Percentiles rank a stretch among this genome's conserved stretches.
These are phyloP conservation scores for Ceratobasidium sp. DNA, from an alignment of 1,284 basidiomycete genomes.

Conservation along the genomic window DNA sequence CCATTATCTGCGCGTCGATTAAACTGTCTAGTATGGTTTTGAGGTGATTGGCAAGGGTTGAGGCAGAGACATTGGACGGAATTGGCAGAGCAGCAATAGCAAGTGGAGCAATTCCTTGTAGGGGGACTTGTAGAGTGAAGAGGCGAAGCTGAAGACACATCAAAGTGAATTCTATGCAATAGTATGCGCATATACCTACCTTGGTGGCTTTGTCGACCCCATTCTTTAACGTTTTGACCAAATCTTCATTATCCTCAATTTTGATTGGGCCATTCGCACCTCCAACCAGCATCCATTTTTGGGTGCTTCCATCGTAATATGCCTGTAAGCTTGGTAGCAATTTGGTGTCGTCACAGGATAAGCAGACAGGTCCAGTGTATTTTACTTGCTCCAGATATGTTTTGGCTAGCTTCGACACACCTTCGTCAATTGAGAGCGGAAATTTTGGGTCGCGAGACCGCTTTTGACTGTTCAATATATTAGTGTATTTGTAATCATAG, in stretches of 20 bases:
- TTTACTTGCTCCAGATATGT: not conserved
- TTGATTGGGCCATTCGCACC: conserved; percentile 46
- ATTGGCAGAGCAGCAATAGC: not conserved
- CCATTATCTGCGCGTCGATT: conserved; percentile 43
- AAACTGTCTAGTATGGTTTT: conserved; percentile 30
- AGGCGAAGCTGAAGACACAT: not conserved
- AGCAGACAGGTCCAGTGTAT: conserved; percentile 28
- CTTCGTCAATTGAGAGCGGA: conserved; percentile 47
- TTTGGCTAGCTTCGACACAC: conserved; percentile 46
- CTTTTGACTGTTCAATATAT: not conserved
- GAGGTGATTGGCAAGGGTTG: not conserved
- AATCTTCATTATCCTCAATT: conserved; percentile 44
- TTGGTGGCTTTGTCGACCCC: not conserved
- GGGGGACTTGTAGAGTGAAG: conserved; percentile 48
- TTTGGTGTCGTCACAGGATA: conserved; percentile 42
- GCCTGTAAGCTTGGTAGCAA: conserved; percentile 47
- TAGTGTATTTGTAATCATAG: not conserved
- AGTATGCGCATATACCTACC: conserved; percentile 27
- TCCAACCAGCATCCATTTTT: conserved; percentile 50
- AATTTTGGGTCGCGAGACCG: conserved; percentile 35
- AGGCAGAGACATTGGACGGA: conserved; percentile 44
- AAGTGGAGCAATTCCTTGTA: conserved; percentile 39
- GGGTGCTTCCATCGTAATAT: conserved; percentile 48
- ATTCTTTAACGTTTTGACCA: conserved; percentile 43
- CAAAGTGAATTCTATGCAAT: not conserved